These are phyloP conservation scores for Sesbania bispinosa DNA, from an alignment of 306 rosid species.

Conservation along the genomic window DNA sequence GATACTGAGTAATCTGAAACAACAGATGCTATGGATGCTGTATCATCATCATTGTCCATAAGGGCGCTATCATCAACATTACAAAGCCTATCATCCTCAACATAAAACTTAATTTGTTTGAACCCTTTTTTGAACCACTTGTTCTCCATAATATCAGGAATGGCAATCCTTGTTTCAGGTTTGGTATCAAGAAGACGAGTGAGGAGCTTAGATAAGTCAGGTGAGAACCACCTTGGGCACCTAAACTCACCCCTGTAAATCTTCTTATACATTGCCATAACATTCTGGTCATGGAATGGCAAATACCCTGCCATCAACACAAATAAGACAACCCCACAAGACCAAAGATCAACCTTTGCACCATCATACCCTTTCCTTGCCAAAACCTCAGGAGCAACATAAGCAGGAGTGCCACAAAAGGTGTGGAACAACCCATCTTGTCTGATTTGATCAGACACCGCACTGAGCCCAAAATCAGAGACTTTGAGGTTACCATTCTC, in stretches of 20 bases:
- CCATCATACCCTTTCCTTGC: slow-evolving; percentile 84
- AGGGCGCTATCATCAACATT: slow-evolving; percentile 48
- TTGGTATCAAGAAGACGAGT: slow-evolving; percentile 60
- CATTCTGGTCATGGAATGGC: slow-evolving; percentile 87
- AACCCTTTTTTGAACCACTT: slow-evolving; percentile 90
- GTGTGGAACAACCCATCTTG: slow-evolving; percentile 93
- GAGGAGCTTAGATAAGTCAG: slow-evolving; percentile 53
- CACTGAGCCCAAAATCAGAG: slow-evolving; percentile 82
- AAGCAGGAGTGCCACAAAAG: slow-evolving; percentile 94
- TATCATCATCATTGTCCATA: slow-evolving; percentile 18
- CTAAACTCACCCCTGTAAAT: slow-evolving; percentile 81
- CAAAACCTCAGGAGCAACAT: slow-evolving; percentile 91
- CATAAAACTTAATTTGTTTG: slow-evolving; percentile 76
- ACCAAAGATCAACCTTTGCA: slow-evolving; percentile 86
- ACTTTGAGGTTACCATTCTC: slow-evolving; percentile 79
- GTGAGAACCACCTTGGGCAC: slow-evolving; percentile 86
- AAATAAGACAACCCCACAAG: slow-evolving; percentile 83
- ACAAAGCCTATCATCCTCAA: slow-evolving; percentile 83
- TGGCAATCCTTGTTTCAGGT: slow-evolving; percentile 63
- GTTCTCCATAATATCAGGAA: slow-evolving; percentile 84
- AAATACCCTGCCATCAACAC: slow-evolving; percentile 91
- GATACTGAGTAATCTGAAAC: slow-evolving; percentile 41
- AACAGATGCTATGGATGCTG: slow-evolving; percentile 22
- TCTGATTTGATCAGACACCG: slow-evolving; percentile 84
- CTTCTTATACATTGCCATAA: slow-evolving; percentile 90